Conservation (phyloP, 495 filamentous ascomycete species). For the Tetracladium setigerum region DNA sequence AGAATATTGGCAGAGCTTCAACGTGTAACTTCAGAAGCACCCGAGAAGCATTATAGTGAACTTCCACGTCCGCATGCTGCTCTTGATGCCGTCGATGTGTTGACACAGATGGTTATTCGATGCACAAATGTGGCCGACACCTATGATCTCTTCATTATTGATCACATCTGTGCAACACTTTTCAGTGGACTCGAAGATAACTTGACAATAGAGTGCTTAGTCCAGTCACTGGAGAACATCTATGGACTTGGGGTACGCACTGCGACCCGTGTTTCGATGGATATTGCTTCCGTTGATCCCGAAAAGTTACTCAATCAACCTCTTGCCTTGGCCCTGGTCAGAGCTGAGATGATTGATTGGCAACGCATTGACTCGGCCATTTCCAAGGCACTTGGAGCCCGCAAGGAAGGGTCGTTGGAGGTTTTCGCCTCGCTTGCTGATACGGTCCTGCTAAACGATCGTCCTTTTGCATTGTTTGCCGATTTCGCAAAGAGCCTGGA, state of each 20-base stretch:
- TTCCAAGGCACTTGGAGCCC: slow-evolving; percentile 59
- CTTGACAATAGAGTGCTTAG: slow-evolving; percentile 75
- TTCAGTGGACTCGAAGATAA: slow-evolving; percentile 43
- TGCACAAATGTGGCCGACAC: slow-evolving; percentile 53
- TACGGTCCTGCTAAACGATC: slow-evolving; percentile 66
- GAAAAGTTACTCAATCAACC: slow-evolving; percentile 71
- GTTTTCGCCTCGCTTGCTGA: slow-evolving; percentile 71
- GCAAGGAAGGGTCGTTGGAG: slow-evolving; percentile 60
- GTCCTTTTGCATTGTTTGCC: slow-evolving; percentile 65
- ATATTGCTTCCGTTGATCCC: slow-evolving; percentile 60
- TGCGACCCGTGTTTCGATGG: slow-evolving; percentile 64
- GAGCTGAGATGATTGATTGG: slow-evolving; percentile 62
- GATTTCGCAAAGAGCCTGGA: slow-evolving; percentile 81
- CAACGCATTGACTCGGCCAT: slow-evolving; percentile 71
- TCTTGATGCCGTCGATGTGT: slow-evolving; percentile 53
- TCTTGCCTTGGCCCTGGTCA: slow-evolving; percentile 67
- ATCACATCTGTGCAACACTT: slow-evolving; percentile 62
- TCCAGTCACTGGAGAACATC: slow-evolving; percentile 72
- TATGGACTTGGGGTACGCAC: slow-evolving; percentile 69
- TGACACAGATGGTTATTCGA: slow-evolving; percentile 46
- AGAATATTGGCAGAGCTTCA: slow-evolving; percentile 64
- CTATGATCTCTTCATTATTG: slow-evolving; percentile 57
- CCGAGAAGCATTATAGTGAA: slow-evolving; percentile 64
- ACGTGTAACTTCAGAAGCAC: slow-evolving; percentile 51
- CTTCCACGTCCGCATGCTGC: slow-evolving; percentile 56